Evolutionary conservation across 2,329 filamentous ascomycete genomes (phyloP).

Genomic region (Fusarium sp.): DNA sequence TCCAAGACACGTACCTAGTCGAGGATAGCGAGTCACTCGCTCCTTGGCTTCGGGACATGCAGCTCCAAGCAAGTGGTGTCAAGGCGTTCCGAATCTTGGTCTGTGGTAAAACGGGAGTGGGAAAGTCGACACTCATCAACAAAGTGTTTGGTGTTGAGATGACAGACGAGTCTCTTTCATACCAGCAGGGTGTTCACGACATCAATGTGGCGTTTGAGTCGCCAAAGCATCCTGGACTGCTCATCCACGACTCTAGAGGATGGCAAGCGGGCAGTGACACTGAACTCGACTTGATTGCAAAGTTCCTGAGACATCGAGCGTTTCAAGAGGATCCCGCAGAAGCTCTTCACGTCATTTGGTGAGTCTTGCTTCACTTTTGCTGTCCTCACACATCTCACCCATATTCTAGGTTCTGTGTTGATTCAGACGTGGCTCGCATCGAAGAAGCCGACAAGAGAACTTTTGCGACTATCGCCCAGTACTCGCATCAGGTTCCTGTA

Average conservation of each 20-base stretch:
- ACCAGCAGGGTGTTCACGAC: constrained; percentile 43
- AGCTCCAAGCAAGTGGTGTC: constrained; percentile 41
- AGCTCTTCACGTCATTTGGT: constrained; percentile 44
- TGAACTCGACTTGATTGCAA: constrained; percentile 42
- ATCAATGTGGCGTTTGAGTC: constrained; percentile 45
- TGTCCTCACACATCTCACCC: neutral
- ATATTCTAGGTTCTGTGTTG: constrained; percentile 38
- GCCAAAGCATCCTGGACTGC: constrained; percentile 38
- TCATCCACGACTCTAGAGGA: constrained; percentile 43
- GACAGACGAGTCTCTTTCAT: constrained; percentile 40
- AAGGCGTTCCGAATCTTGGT: constrained; percentile 44
- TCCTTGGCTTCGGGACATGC: constrained; percentile 40
- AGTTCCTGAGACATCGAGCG: constrained; percentile 42
- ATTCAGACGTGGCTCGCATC: constrained; percentile 42
- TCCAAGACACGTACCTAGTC: constrained; percentile 34
- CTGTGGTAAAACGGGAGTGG: constrained; percentile 43
- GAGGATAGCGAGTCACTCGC: constrained; percentile 21
- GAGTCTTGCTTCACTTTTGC: accelerated
- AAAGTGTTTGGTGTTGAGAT: constrained; percentile 45
- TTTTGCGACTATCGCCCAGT: constrained; percentile 43
- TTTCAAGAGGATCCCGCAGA: constrained; percentile 43
- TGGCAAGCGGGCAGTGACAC: constrained; percentile 44
- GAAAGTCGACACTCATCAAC: constrained; percentile 45
- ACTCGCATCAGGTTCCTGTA: constrained; percentile 42
- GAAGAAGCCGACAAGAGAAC: constrained; percentile 45